Conservation (phyloP, 306 rosid genomes). For the Quercus alba region DNA sequence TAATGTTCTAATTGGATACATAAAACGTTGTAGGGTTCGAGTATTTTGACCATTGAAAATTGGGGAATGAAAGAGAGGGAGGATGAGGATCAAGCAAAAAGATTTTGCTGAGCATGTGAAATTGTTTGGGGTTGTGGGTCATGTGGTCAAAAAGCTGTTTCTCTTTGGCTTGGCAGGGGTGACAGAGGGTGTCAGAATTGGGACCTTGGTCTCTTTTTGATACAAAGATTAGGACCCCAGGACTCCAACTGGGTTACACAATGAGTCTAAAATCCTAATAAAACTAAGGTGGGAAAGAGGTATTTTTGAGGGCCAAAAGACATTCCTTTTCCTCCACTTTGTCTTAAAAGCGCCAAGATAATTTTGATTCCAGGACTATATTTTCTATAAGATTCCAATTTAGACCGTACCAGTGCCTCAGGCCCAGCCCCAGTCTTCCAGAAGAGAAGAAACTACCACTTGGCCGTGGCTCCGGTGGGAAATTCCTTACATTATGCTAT, state of each 20-base stretch:
- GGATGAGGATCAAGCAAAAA: neutral
- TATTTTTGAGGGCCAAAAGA: slow-evolving; percentile 7
- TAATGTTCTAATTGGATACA: neutral
- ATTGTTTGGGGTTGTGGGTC: neutral
- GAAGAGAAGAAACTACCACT: too few species aligned
- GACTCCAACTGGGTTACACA: neutral
- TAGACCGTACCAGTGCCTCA: neutral
- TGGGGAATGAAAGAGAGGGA: neutral
- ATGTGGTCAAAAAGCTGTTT: neutral
- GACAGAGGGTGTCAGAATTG: neutral
- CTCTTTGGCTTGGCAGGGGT: neutral
- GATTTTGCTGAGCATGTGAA: slow-evolving; percentile 18
- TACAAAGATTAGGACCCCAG: neutral
- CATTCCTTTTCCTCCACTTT: slow-evolving; percentile 9
- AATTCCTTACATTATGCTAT: too few species aligned
- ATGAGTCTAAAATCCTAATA: neutral
- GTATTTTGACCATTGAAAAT: slow-evolving; percentile 20
- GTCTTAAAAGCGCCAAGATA: neutral
- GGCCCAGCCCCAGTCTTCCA: too few species aligned
- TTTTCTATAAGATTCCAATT: neutral
- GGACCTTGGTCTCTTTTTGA: neutral
- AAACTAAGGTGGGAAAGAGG: neutral
- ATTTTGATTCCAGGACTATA: neutral
- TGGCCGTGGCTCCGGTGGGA: too few species aligned
- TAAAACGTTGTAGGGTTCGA: neutral